Conservation (phyloP, 2,329 filamentous ascomycete genomes). For the Chaetomiaceae sp. region DNA sequence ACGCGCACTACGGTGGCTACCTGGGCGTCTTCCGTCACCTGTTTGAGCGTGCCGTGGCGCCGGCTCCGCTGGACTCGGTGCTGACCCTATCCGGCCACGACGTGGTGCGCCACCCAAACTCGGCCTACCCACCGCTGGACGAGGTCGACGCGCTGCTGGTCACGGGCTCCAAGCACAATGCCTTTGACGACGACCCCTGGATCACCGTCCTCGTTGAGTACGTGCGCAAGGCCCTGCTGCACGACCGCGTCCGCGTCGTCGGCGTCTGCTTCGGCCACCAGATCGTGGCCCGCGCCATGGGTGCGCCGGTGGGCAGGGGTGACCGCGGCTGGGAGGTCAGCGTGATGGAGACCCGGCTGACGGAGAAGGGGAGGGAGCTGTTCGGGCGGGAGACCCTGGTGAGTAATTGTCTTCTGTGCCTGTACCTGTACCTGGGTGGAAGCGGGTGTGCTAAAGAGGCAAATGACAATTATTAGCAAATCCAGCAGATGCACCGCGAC, state of each 20-base stretch:
- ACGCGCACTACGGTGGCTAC: conserved; percentile 63
- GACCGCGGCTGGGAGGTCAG: conserved; percentile 75
- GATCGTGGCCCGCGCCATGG: conserved; percentile 69
- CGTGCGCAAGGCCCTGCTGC: conserved; percentile 45
- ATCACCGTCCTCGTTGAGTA: conserved; percentile 69
- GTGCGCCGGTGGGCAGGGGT: conserved; percentile 59
- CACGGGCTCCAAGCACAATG: conserved; percentile 67
- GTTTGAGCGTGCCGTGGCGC: conserved; percentile 46
- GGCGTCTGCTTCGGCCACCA: conserved; percentile 87
- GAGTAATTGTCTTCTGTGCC: conserved; percentile 15
- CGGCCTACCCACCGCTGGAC: conserved; percentile 62
- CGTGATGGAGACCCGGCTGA: conserved; percentile 63
- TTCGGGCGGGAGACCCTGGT: conserved; percentile 61
- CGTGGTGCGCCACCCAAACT: conserved; percentile 56
- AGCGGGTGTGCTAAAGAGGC: not conserved
- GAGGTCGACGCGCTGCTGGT: conserved; percentile 77
- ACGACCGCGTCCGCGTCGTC: conserved; percentile 61
- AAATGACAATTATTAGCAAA: conserved; percentile 38
- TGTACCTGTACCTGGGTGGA: too few relatives aligned
- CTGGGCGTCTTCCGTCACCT: conserved; percentile 61
- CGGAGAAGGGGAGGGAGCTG: conserved; percentile 61
- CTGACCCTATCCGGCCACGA: conserved; percentile 62
- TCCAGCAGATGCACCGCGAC: conserved; percentile 86
- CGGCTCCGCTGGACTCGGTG: conserved; percentile 38
- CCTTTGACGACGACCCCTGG: conserved; percentile 70